Conservation (phyloP, 495 filamentous ascomycete species). For the Talaromyces wortmannii region DNA sequence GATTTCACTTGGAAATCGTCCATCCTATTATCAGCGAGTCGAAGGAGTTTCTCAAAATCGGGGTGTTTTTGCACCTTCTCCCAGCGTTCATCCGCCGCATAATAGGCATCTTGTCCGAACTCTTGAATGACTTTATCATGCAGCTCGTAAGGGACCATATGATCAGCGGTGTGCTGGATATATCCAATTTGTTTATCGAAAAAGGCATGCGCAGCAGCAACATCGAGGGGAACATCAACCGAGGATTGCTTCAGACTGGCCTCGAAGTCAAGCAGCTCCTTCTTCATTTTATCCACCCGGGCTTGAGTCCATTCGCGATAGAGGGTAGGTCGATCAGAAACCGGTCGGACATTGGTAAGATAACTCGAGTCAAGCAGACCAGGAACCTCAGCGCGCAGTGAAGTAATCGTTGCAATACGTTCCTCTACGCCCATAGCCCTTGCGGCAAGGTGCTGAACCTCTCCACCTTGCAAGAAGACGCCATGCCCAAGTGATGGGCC, state of each 20-base stretch:
- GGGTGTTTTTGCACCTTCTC: constrained; percentile 8
- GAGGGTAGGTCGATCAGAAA: constrained; percentile 13
- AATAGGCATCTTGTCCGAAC: constrained; percentile 11
- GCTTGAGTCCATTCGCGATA: constrained; percentile 24
- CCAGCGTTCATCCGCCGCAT: constrained; percentile 10
- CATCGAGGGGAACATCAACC: background rate
- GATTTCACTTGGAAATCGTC: constrained; percentile 8
- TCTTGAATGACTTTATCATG: constrained; percentile 1
- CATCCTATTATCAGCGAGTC: constrained; percentile 5
- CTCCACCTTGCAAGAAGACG: constrained; percentile 25
- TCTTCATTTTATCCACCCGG: constrained; percentile 7
- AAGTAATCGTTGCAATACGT: constrained; percentile 27
- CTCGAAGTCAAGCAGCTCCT: background rate
- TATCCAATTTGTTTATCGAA: constrained; percentile 10
- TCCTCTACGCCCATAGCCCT: constrained; percentile 18
- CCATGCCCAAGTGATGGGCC: constrained; percentile 16
- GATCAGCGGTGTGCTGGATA: constrained; percentile 10
- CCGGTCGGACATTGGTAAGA: constrained; percentile 23
- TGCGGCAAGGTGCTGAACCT: constrained; percentile 25
- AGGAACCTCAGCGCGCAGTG: constrained; percentile 16
- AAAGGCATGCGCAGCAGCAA: constrained; percentile 3
- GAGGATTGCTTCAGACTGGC: background rate
- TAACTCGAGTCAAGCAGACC: constrained; percentile 20
- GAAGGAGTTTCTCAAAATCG: constrained; percentile 7
- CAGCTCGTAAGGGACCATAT: constrained; percentile 8